Evolutionary conservation across 2,329 filamentous ascomycete genomes (phyloP), one percentile per base, ranked within the genome.

Genomic region (Pyrenophora seminiperda): DNA sequence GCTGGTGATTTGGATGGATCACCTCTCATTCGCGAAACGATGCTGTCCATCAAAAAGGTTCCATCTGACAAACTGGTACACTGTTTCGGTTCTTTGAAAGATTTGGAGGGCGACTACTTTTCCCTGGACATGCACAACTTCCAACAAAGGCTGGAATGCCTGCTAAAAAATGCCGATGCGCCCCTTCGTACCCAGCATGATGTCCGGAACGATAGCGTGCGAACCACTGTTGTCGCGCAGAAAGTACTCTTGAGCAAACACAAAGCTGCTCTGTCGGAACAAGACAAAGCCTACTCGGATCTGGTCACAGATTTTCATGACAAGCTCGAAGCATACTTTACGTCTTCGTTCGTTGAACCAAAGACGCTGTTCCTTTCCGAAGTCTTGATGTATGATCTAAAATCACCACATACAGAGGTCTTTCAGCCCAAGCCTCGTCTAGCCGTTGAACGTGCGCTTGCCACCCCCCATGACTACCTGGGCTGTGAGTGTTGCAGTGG

Each of bases 171-270:
- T 3, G 62, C 65, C 31, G 54, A 51, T 42, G 53, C 62, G 31
- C 65, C 72, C 78, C 79, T 95, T 22, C 85, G 86, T 54, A 95
- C 87, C 73, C 87, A 87, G 67, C 89, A 94, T 70, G 87, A 87
- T 61, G 81, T 87, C 9, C 86, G 87, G 33, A 79, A 82, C 73
- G 86, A 84, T 57, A 84, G 88, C 34, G 74, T 90, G 32, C 81
- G 90, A 36, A 90, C 89, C 1, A 93, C 90, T 0, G 84, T 93
- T 24, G 84, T 93, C 41, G 89, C 89, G 13, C 89, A 93, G 66
- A 89, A 89, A 67, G 89, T 94, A 14, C 86, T 91, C 64, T 79
- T 94, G 32, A 90, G 87, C 73, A 88, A 85, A 56, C 86, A 91
- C 67, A 86, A 86, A 58, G 85, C 88, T 1, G 78, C 82, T 3